Base-by-base conservation (phyloP, 192 early-diverging fungal genomes). In the Mortierella claussenii region DNA sequence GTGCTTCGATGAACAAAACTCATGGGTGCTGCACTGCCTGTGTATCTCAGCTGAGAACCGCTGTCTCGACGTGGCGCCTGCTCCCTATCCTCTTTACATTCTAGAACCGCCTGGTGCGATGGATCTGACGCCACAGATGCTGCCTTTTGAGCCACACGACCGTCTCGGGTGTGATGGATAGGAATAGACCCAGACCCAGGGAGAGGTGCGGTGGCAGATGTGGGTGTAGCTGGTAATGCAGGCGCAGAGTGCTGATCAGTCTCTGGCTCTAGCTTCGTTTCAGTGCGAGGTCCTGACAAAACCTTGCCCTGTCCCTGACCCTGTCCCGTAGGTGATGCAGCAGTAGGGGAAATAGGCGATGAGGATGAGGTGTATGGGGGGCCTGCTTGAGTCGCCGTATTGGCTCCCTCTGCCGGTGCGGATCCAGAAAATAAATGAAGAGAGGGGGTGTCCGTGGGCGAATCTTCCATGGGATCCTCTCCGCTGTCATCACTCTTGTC, bases 1-100 rank as follows among this genome's bases (percentile, higher is more conserved):
- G 36, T 5, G 48, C 53, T 48, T 20, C 63, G 57, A 37, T 76
- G 73, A 1, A 62, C 63, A 44, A 76, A 76, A 40, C 64, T 67
- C 32, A 76, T 56, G 36, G 69, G 69, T 1, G 69, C 45, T 17
- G 12, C 1, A 23, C 11, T 52, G 23, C 31, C 46, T 32, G 56
- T 15, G 30, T 69, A 42, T 60, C 67, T 47, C 12, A 32, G 26
- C 6, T 65, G 63, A 8, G 65, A 32, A n/a, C 21, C 45, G n/a
- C 17, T 10, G 48, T 66, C 64, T 12, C 43, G 52, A 32, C 52
- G 40, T n/a, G 30, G 5, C 13, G 2, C 26, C 9, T 31, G 51
- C 30, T 65, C 63, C 37, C 54, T 37, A 1, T 56, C 54, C 28
- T 56, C 54, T 23, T 23, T 18, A 13, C 20, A 24, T 31, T 62